Percentiles rank a stretch among this genome's conserved stretches.
phyloP scores from a whole-genome alignment of 1,139 yeast species.

The Kodamaea arcana region DNA sequence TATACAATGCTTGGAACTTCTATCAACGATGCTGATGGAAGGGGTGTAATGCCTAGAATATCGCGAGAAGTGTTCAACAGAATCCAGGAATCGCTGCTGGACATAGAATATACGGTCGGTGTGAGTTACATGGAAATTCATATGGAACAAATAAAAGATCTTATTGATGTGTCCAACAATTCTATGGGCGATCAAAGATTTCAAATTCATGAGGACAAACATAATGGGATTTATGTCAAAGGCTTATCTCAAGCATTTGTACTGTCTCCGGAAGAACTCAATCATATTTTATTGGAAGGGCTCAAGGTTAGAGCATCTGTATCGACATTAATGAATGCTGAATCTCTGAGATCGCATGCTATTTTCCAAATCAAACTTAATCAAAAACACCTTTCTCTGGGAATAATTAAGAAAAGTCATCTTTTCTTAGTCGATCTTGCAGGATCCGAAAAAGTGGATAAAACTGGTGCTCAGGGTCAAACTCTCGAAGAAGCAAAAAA shows the following conservation, averaged over 20 bases:
- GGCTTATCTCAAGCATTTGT: constrained; percentile 64
- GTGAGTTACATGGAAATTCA: constrained; percentile 81
- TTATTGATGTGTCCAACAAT: constrained; percentile 29
- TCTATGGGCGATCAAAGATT: constrained; percentile 28
- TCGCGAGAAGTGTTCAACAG: constrained; percentile 60
- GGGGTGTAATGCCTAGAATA: constrained; percentile 73
- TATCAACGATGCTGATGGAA: constrained; percentile 29
- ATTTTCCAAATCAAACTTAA: constrained; percentile 65
- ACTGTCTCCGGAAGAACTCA: constrained; percentile 55
- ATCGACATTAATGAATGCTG: constrained; percentile 69
- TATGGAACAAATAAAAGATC: constrained; percentile 71
- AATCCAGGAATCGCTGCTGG: constrained; percentile 49
- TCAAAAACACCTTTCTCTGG: constrained; percentile 55
- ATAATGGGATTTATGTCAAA: constrained; percentile 66
- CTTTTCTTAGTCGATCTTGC: constrained; percentile 82
- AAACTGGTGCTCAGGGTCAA: constrained; percentile 75
- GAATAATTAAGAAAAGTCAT: constrained; percentile 59
- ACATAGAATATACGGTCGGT: constrained; percentile 62
- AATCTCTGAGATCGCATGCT: constrained; percentile 79
- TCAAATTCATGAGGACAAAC: constrained; percentile 62
- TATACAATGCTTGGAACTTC: constrained; percentile 77
- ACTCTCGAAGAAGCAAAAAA: constrained; percentile 80
- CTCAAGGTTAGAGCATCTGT: constrained; percentile 52
- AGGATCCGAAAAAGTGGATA: constrained; percentile 83
- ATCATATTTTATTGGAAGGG: constrained; percentile 54